Conservation (phyloP, 345 rosid species). For the Brassica nigra region DNA sequence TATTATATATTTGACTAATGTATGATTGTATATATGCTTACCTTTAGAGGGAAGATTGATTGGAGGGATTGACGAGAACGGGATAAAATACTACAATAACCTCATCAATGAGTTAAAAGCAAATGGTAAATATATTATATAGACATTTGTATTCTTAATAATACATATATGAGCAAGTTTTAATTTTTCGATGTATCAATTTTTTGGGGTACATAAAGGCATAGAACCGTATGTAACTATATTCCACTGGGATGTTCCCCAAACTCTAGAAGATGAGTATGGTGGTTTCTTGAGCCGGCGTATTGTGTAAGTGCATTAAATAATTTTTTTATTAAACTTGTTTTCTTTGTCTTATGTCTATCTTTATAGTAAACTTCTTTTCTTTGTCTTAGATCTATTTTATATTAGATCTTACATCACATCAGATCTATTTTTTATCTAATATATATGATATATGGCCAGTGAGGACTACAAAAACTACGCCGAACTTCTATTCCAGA, state of each 20-base stretch:
- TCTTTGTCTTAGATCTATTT: background rate
- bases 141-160: too few species aligned
- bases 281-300: slow-evolving; percentile 36
- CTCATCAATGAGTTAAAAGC: slow-evolving; percentile 40
- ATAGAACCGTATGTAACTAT: slow-evolving; percentile 42
- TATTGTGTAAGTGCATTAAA: slow-evolving; percentile 31
- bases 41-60: slow-evolving; percentile 46
- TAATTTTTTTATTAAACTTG: background rate
- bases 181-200: too few species aligned
- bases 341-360: background rate
- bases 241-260: slow-evolving; percentile 43
- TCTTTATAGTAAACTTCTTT: too few species aligned
- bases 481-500: background rate
- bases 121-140: background rate
- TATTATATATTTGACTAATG: background rate
- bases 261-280: slow-evolving; percentile 35
- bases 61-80: slow-evolving; percentile 47
- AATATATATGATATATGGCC: background rate
- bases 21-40: background rate
- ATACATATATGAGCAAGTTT: too few species aligned
- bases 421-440: background rate
- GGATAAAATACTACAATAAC: slow-evolving; percentile 44
- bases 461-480: background rate
- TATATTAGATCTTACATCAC: background rate
- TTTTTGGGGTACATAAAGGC: slow-evolving; percentile 10